Evolutionary conservation across 768 basidiomycete genomes (phyloP), one percentile per base, ranked within the genome.

Genomic region (Rhizopogon rudus): DNA sequence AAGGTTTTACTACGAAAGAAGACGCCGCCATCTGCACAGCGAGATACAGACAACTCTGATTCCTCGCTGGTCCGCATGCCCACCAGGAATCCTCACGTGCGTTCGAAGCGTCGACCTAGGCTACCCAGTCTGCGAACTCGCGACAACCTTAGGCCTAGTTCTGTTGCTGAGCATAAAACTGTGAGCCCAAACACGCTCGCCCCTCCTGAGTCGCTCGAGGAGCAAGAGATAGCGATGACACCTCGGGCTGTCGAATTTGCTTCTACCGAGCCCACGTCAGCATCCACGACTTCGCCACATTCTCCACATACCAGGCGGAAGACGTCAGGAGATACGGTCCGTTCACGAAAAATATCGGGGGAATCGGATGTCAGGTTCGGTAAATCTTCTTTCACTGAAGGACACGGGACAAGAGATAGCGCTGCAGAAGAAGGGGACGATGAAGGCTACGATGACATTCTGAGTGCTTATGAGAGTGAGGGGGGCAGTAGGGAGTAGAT

Each of bases 401-500:
- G 25, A 65, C 63, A 22, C 60, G 66, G 68, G 52, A 63, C 69
- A 44, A 74, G 81, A 40, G 83, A 86, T 37, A 89, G 85, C 63
- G 81, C 77, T 20, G 88, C 86, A 0, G 85, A 86, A 52, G 87
- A 90, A 56, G 88, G 89, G 4, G 88, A 90, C 56, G 89, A 91
- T 60, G 77, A 79, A 52, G 81, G 86, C 3, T 90, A 89, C 53
- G 87, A 86, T 60, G 89, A 90, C 12, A 64, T 91, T 53, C 68
- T 91, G 56, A 89, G 86, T 65, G 88, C 88, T 17, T 91, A 91
- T 62, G 88, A 91, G 71, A 89, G 88, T 63, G 88, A 89, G 64
- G 86, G 84, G 51, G 75, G 74, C 31, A 65, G 66, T 37, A 65
- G 46, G n/a, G 62, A 66, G 49, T 53, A 49, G 37, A 53, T 17